These are phyloP conservation scores for Teunomyces pallodes DNA, from an alignment of 805 yeast genomes.

Conservation along the genomic window DNA sequence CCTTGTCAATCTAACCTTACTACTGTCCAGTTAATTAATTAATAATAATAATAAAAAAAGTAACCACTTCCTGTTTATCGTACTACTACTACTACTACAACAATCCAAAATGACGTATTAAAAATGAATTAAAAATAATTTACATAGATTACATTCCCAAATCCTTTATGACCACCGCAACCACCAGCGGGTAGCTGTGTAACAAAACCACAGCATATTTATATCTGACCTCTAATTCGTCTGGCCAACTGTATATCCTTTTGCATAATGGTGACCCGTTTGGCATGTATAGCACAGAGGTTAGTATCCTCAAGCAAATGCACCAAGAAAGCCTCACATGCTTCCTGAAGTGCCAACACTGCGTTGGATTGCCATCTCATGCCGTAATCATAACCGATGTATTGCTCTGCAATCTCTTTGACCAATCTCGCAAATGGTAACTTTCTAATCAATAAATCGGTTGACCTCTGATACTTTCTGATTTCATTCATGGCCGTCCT, in stretches of 20 bases:
- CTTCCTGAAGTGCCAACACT: conserved; percentile 74
- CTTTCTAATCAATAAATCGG: conserved; percentile 66
- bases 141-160: conserved; percentile 3
- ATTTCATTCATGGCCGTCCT: conserved; percentile 67
- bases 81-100: not conserved
- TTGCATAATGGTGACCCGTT: conserved; percentile 81
- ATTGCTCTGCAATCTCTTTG: conserved; percentile 67
- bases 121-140: not conserved
- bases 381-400: conserved; percentile 51
- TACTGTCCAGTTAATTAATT: no score
- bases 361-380: conserved; percentile 81
- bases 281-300: conserved; percentile 74
- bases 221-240: conserved; percentile 59
- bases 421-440: conserved; percentile 78
- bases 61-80: not conserved
- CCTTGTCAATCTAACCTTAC: no score
- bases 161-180: not conserved
- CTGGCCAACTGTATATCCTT: conserved; percentile 80
- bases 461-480: conserved; percentile 61
- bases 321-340: conserved; percentile 73
- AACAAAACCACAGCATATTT: not conserved
- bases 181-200: not conserved
- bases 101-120: not conserved
- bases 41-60: no score
- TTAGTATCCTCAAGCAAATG: conserved; percentile 77